Conservation (phyloP, 768 basidiomycete species). For the Boletus vinaceobasis region DNA sequence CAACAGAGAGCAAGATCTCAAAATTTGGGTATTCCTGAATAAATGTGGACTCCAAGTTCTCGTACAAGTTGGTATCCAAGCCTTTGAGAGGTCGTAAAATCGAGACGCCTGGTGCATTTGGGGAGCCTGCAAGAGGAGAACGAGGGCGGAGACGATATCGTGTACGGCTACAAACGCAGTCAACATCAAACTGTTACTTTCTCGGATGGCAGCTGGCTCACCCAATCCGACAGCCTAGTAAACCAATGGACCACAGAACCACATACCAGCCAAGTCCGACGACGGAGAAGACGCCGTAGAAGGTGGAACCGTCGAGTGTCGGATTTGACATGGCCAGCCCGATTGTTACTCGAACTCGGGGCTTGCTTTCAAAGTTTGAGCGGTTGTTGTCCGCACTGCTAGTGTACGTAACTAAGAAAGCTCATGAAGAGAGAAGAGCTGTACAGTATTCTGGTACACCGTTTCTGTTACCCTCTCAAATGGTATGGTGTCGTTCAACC, state of each 20-base stretch:
- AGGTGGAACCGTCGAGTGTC: constrained; percentile 1
- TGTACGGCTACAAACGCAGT: constrained; percentile 50
- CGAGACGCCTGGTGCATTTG: constrained; percentile 78
- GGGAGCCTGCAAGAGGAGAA: constrained; percentile 54
- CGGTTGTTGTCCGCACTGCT: not conserved
- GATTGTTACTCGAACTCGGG: not conserved
- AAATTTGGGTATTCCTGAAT: constrained; percentile 87
- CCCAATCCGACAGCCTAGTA: constrained; percentile 70
- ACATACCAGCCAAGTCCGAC: constrained; percentile 58
- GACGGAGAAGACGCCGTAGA: constrained; percentile 27
- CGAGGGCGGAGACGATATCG: constrained; percentile 69
- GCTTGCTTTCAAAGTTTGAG: not conserved
- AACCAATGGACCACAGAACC: constrained; percentile 58
- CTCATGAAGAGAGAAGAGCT: constrained; percentile 53
- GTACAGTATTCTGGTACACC: constrained; percentile 62
- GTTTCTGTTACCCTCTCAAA: constrained; percentile 55
- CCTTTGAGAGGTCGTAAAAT: constrained; percentile 94
- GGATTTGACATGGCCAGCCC: constrained; percentile 12
- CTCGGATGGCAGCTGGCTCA: constrained; percentile 37
- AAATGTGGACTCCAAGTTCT: constrained; percentile 94
- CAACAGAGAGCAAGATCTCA: constrained; percentile 89
- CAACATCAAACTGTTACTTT: not conserved
- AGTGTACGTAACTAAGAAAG: constrained; percentile 17
- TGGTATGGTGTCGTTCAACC: constrained; percentile 41
- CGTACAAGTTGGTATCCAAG: constrained; percentile 91